Evolutionary conservation across 495 filamentous ascomycete genomes (phyloP).

Genomic region (Friedmanniomyces endolithicus): DNA sequence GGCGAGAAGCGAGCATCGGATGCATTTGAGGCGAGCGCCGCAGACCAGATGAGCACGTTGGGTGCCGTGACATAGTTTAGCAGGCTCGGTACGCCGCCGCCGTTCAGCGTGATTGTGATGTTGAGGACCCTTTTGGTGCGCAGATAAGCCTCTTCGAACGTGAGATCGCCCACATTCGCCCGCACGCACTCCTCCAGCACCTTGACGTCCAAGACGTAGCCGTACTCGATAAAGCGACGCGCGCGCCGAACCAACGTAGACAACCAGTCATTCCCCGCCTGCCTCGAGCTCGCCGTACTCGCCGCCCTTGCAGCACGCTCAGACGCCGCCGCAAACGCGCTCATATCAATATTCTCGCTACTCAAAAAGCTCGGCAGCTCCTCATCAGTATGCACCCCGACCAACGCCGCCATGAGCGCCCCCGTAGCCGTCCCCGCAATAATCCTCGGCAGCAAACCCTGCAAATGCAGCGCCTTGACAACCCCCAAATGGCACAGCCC

Average conservation of each 20-base stretch:
- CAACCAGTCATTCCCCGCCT: not conserved
- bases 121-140: constrained; percentile 80
- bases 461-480: constrained; percentile 72
- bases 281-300: not conserved
- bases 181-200: constrained; percentile 77
- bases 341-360: constrained; percentile 70
- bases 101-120: constrained; percentile 72
- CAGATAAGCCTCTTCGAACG: constrained; percentile 86
- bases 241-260: constrained; percentile 47
- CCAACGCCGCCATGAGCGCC: constrained; percentile 79
- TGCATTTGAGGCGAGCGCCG: constrained; percentile 82
- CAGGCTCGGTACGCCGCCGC: constrained; percentile 67
- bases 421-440: constrained; percentile 87
- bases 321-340: constrained; percentile 48
- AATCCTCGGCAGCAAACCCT: constrained; percentile 76
- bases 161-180: constrained; percentile 76
- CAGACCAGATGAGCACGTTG: constrained; percentile 91
- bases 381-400: constrained; percentile 78
- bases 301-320: constrained; percentile 16
- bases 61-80: constrained; percentile 91
- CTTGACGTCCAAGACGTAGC: constrained; percentile 71
- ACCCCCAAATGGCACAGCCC: constrained; percentile 85
- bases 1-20: constrained; percentile 52
- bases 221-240: constrained; percentile 53
- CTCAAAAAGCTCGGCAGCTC: constrained; percentile 66